Base-by-base conservation (phyloP, 305 asterid genomes). In the Fraxinus dipetala region DNA sequence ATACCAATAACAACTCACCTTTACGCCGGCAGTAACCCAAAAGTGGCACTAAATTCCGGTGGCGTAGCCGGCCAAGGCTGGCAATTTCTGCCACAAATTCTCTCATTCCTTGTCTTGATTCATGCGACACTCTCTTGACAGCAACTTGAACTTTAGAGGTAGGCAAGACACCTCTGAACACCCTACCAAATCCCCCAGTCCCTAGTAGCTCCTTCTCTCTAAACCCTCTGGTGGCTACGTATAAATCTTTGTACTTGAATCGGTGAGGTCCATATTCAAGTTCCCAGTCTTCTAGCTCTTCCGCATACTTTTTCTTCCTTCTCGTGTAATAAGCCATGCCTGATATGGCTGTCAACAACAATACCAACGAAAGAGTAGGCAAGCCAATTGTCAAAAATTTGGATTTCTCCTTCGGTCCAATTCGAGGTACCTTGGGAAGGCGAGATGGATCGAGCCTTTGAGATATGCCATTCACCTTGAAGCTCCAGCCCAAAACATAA, bases 151-250 rank as follows among this genome's bases (percentile, higher is more conserved):
- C 38, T 45, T 78, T 86, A 0, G 93, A 79, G 1, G 24, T 74
- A 1, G 89, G 86, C 85, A 93, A 76, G 1, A 87, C 85, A 1
- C 97, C 97, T 81, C 77, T 78, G 59, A 91, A 92, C 2, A 92
- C 97, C 8, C 84, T 88, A 1, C 95, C 95, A 54, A 92, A 92
- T 18, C 97, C 95, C 2, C 97, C 95, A 1, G 36, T 56, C 3
- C 95, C 95, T 28, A 92, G n/a, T 2, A 92, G 45, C 78, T 86
- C 92, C 3, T 82, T 86, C 18, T 91, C 91, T 63, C 56, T 85
- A 11, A 92, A 92, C 30, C 95, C 94, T 59, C 86, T 86, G 0
- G 97, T 92, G 1, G 97, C 92, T n/a, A 31, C 59, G 35, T 90
- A 89, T 85, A 92, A 38, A 69, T 91, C 95, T 76, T 86, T 90